A percentile compares a stretch with the other conserved stretches of the same genome.
Conservation (phyloP, 306 rosid genomes). For the Abrus pulchellus region DNA sequence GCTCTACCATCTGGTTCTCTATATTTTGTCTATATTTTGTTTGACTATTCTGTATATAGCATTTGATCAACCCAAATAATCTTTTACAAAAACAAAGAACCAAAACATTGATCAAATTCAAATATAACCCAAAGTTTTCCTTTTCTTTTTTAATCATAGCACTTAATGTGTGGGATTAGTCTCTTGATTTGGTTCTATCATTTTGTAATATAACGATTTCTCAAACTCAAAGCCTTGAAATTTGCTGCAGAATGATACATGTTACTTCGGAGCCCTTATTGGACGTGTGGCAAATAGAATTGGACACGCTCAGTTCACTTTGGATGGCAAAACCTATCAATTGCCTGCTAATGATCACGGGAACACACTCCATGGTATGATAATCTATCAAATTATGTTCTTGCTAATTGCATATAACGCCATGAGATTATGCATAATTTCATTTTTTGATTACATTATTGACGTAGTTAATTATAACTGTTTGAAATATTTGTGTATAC, state of each 20-base stretch:
- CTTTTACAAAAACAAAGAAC: too few species aligned
- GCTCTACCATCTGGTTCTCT: too few species aligned
- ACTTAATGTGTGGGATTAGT: too few species aligned
- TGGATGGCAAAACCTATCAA: slow-evolving; percentile 38
- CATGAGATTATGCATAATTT: neutral
- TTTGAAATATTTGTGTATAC: neutral
- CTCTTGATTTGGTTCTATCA: too few species aligned
- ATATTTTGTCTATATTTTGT: neutral
- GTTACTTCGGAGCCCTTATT: slow-evolving; percentile 45
- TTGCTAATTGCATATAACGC: neutral
- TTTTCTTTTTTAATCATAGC: neutral
- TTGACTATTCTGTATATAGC: neutral
- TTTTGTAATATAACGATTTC: neutral
- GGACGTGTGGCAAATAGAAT: slow-evolving; percentile 58
- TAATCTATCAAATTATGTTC: neutral
- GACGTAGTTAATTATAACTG: neutral
- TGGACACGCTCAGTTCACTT: slow-evolving; percentile 44
- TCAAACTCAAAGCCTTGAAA: neutral
- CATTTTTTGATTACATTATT: neutral
- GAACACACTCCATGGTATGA: slow-evolving; percentile 47
- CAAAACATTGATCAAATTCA: neutral
- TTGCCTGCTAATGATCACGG: slow-evolving; percentile 48
- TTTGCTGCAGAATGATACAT: slow-evolving; percentile 38
- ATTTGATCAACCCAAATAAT: neutral
- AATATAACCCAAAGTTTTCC: neutral